Percentiles rank a stretch among this genome's conserved stretches.
Evolutionary conservation across 1,284 basidiomycete genomes (phyloP).

Genomic region (Tremellales sp.): DNA sequence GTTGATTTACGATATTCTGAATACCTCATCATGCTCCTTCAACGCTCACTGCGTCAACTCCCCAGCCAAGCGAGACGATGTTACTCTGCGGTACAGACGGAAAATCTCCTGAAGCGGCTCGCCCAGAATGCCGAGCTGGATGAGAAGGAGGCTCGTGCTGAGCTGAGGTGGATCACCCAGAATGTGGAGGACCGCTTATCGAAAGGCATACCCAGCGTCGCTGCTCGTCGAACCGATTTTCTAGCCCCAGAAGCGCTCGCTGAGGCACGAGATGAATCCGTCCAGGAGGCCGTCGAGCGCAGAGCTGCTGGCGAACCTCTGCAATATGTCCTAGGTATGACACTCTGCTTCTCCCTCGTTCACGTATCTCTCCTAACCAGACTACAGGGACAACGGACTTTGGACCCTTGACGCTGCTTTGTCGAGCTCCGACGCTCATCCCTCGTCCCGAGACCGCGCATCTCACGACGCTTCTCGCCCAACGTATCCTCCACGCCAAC

Average conservation of each 20-base stretch:
- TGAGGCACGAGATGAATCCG: constrained; percentile 4
- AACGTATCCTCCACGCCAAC: constrained; percentile 11
- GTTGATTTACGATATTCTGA: too few species aligned
- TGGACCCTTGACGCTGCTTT: constrained; percentile 67
- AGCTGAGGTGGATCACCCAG: constrained; percentile 42
- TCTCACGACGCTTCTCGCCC: constrained; percentile 52
- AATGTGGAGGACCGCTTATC: constrained; percentile 6
- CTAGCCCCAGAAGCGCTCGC: constrained; percentile 10
- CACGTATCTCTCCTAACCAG: not conserved
- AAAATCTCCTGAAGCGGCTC: too few species aligned
- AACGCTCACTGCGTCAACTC: too few species aligned
- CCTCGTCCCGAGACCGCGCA: constrained; percentile 89
- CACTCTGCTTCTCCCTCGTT: constrained; percentile 5
- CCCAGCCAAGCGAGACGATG: too few species aligned
- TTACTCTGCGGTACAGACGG: too few species aligned
- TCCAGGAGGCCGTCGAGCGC: constrained; percentile 31
- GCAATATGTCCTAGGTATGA: constrained; percentile 82
- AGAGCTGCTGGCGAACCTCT: constrained; percentile 68
- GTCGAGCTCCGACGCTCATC: constrained; percentile 74
- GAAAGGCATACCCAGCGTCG: not conserved
- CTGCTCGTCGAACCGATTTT: constrained; percentile 5
- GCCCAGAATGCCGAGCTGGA: constrained; percentile 41
- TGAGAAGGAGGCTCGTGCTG: constrained; percentile 30
- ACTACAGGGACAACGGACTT: constrained; percentile 76
- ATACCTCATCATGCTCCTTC: too few species aligned